These are phyloP conservation scores for Gaeumannomyces sp. DNA, from an alignment of 2,329 filamentous ascomycete genomes.

Conservation along the genomic window DNA sequence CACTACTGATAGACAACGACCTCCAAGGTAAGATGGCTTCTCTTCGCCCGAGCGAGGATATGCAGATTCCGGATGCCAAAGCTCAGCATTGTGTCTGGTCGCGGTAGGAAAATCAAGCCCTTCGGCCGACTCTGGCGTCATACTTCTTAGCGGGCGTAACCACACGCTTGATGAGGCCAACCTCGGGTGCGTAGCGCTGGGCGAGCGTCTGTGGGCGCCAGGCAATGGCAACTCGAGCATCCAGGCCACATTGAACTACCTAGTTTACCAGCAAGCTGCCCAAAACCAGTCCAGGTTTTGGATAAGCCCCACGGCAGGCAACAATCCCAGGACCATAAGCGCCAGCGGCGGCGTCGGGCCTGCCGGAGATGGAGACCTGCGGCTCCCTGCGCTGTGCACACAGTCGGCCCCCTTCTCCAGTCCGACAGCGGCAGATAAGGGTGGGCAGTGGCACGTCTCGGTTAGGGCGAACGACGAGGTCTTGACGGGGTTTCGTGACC, in stretches of 20 bases:
- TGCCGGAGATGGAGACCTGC: slow-evolving; percentile 11
- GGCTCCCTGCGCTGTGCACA: slow-evolving; percentile 33
- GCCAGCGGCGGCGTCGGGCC: slow-evolving; percentile 20
- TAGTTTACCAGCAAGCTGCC: slow-evolving; percentile 26
- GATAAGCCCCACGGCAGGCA: slow-evolving; percentile 23
- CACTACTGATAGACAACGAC: slow-evolving; percentile 34
- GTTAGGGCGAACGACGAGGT: slow-evolving; percentile 33
- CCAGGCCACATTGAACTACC: slow-evolving; percentile 29
- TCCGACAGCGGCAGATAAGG: slow-evolving; percentile 24
- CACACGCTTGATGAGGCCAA: slow-evolving; percentile 23
- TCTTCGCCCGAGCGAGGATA: not conserved
- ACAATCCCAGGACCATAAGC: slow-evolving; percentile 22
- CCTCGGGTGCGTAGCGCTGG: slow-evolving; percentile 27
- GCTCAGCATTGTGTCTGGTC: not conserved
- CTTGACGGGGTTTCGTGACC: slow-evolving; percentile 34
- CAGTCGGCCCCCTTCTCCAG: slow-evolving; percentile 37
- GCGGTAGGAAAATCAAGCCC: slow-evolving; percentile 26
- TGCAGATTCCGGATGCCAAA: not conserved
- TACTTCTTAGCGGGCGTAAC: slow-evolving; percentile 25
- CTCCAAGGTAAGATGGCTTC: slow-evolving; percentile 27
- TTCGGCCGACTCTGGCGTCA: slow-evolving; percentile 26
- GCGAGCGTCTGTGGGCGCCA: slow-evolving; percentile 33
- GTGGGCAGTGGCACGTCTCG: slow-evolving; percentile 29
- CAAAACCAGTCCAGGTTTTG: slow-evolving; percentile 26
- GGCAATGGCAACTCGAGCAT: slow-evolving; percentile 21